Evolutionary conservation across 2,329 filamentous ascomycete species (phyloP), one percentile per base, ranked within the genome.

Genomic region (Talaromyces atroroseus): DNA sequence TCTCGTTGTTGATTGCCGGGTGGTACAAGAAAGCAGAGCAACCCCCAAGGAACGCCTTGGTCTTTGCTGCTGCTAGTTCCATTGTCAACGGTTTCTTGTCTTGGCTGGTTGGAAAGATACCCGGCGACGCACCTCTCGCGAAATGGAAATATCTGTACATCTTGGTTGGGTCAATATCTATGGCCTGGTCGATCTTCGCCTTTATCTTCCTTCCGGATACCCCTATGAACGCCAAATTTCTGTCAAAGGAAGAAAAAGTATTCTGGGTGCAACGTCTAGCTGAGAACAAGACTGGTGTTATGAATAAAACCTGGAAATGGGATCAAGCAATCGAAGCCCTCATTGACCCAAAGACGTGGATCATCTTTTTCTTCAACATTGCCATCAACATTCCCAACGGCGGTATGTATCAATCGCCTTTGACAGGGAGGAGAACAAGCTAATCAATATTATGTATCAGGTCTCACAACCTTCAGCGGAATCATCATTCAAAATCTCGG

Each of bases 181-280:
- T 80, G 49, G 58, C 79, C 2, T 79, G 80, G 76, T 75, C 76
- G 0, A 69, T 81, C 1, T 69, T 74, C 3, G 62, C 81, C 40
- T 75, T 78, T 56, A 60, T 76, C 23, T 65, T 76, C 76, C 10
- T 78, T 71, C 16, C 74, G 1, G 68, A 73, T 53, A 70, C 64
- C n/a, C 73, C 73, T 8, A 66, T 72, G 61, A 69, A 67, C 66
- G 83, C 85, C 5, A 69, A 68, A 0, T 87, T 87, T 65, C 74
- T 88, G 3, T 80, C 72, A 0, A 65, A 75, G 1, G 72, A 78
- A 53, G 81, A 86, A 64, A 74, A 76, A 58, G 72, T 75, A 23
- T 68, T 81, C 53, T 77, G 78, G 40, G 75, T 72, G 18, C 59
- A 69, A 53, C 66, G 71, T 2, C 61, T 73, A 10, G 66, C 68